Evolutionary conservation across 2,329 filamentous ascomycete species (phyloP), one percentile per base, ranked within the genome.

Genomic region (Blastomyces gilchristii): DNA sequence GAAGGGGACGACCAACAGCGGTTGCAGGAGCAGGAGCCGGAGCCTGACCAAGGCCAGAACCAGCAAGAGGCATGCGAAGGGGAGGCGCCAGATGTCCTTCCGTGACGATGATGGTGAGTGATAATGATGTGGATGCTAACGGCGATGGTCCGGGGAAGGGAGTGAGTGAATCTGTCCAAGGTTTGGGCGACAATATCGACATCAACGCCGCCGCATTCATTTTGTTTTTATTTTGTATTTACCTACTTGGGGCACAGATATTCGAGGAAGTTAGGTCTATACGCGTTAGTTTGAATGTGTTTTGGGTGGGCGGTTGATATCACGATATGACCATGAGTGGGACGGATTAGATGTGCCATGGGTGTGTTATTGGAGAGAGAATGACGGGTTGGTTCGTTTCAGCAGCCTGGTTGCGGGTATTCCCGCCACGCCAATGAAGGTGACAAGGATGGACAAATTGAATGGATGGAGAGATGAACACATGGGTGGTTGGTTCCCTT

Each of bases 261-360:
- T 34, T 57, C 12, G 54, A 57, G 54, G 11, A 11, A 37, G 34
- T 57, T 41, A 57, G 54, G 54, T 57, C 37, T n/a, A 57, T 57
- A 57, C 37, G 54, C 54, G 54, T 57, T 43, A 43, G 54, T 57
- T 57, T 25, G 8, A 18, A 28, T 25, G 18, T 34, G 18, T 34
- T n/a, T 22, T 39, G 34, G 34, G 34, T 12, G 37, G 37, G 43
- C 18, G 37, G n/a, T 25, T 57, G 54, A 41, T 25, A 41, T 57
- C 47, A 28, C 9, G 34, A 34, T 3, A 22, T n/a, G 34, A 18
- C 14, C 18, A 11, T 25, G 52, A 34, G 28, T 34, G 47, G 3
- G 22, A 22, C 9, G 25, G 47, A 50, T 50, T 5, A 28, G 31
- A n/a, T 28, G 34, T 54, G 31, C 16, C 52, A 54, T 34, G 52